Evolutionary conservation across 768 basidiomycete genomes (phyloP).

Genomic region (Omphalotus guepiniiformis): DNA sequence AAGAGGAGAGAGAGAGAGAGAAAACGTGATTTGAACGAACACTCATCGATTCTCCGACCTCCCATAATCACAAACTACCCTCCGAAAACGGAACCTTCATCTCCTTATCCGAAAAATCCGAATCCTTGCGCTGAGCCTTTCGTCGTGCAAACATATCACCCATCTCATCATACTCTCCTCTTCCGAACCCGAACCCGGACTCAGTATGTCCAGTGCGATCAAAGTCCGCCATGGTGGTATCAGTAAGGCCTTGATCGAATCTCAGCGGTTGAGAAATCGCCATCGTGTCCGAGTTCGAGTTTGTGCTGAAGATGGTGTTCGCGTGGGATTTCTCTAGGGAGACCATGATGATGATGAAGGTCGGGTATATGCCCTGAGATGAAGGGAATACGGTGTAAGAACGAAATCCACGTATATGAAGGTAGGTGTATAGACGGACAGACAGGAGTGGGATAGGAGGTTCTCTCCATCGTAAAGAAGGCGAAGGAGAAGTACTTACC

Average conservation of each 20-base stretch:
- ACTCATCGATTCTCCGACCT: neutral
- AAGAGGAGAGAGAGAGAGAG: too few relatives aligned
- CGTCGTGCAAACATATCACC: neutral
- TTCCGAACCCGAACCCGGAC: neutral
- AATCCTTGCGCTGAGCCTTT: neutral
- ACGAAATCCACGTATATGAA: neutral
- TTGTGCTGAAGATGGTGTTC: slow-evolving; percentile 6
- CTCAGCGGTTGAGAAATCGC: neutral
- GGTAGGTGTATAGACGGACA: neutral
- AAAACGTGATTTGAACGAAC: neutral
- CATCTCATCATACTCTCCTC: neutral
- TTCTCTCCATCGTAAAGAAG: neutral
- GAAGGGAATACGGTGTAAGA: too few relatives aligned
- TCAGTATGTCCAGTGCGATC: too few relatives aligned
- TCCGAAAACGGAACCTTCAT: neutral
- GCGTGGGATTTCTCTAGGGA: slow-evolving; percentile 9
- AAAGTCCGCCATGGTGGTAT: neutral
- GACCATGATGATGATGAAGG: slow-evolving; percentile 16
- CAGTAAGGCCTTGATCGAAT: neutral
- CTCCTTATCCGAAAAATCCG: neutral
- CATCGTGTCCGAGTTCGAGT: neutral
- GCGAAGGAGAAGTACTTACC: neutral
- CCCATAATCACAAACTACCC: neutral
- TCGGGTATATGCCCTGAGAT: slow-evolving; percentile 16
- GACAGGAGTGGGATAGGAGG: neutral